Base-by-base conservation (phyloP, 2,329 filamentous ascomycete species). In the Fusarium fracticaudum region DNA sequence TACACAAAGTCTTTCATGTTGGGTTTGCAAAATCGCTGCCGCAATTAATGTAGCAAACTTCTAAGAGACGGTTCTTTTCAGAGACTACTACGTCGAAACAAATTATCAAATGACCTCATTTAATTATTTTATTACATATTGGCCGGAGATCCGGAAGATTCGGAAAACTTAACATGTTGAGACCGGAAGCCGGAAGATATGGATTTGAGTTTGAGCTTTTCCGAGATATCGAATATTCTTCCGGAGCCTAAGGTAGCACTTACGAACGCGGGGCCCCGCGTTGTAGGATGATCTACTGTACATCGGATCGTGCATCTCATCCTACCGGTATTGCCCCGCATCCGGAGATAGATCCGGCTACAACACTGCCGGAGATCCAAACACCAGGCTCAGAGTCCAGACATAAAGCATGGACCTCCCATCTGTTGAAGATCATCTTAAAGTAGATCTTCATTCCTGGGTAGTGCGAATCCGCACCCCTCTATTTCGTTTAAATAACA, bases 401-500 rank as follows among this genome's bases (percentile, higher is more conserved):
- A 1, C 24, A 54, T 38, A 54, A 54, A 54, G 24, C 5, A 54
- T 38, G 33, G 33, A 18, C 20, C 9, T 22, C 18, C 51, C n/a
- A 10, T 15, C 18, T 38, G 35, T 1, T 53, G 7, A 1, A n/a
- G 10, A 37, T 54, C 18, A 1, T 9, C 7, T 22, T 13, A 2
- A 38, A 29, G 18, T 9, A n/a, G 2, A 5, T 13, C 13, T 8
- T 37, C 8, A 35, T 0, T 6, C 4, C 7, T 12, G n/a, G 18
- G 13, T 1, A 6, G 11, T 4, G n/a, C 6, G 5, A 10, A 11
- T 3, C 6, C 1, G 24, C 6, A 3, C n/a, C 50, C 6, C 3
- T n/a, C 17, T 17, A 11, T 26, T 5, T 7, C 12, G 8, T 0
- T 6, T 6, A 1, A 12, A 14, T 1, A 35, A 8, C 13, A 9